Percentiles rank a stretch among this genome's conserved stretches.
phyloP scores from a whole-genome alignment of 2,329 filamentous ascomycete species.

The Colletotrichum gigasporum region DNA sequence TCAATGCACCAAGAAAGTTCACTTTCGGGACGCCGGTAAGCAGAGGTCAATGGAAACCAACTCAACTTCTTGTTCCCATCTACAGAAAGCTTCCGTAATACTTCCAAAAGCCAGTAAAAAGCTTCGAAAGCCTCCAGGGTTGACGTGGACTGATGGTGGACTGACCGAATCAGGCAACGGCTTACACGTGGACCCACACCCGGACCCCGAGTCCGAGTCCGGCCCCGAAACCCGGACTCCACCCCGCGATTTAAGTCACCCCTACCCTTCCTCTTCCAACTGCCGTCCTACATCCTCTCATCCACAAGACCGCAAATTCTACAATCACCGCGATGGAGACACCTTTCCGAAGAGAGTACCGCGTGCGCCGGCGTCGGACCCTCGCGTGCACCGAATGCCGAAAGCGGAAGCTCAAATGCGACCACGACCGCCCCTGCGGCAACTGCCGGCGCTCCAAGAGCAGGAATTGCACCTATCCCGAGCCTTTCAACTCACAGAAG shows the following conservation, averaged over 20 bases:
- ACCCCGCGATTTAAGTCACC: background rate
- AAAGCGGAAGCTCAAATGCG: conserved; percentile 68
- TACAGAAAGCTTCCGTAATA: no score
- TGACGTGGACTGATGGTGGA: no score
- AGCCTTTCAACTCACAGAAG: conserved; percentile 31
- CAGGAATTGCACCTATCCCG: conserved; percentile 61
- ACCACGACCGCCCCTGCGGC: conserved; percentile 65
- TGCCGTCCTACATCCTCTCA: no score
- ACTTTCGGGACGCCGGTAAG: no score
- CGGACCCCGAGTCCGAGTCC: conserved; percentile 2
- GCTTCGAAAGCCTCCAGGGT: no score
- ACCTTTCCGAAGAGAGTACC: background rate
- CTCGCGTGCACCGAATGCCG: conserved; percentile 66
- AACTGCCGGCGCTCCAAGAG: conserved; percentile 66
- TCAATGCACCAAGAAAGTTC: no score
- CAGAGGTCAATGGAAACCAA: no score
- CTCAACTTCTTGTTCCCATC: no score
- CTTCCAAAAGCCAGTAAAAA: no score
- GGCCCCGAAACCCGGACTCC: background rate
- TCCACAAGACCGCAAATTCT: background rate
- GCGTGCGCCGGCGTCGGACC: conserved; percentile 44
- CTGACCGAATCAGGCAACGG: background rate
- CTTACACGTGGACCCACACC: no score
- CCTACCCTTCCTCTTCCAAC: no score
- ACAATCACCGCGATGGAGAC: background rate